A percentile compares a stretch with the other conserved stretches of the same genome.
Conservation (phyloP, 305 asterid species). For the Fraxinus velutina region DNA sequence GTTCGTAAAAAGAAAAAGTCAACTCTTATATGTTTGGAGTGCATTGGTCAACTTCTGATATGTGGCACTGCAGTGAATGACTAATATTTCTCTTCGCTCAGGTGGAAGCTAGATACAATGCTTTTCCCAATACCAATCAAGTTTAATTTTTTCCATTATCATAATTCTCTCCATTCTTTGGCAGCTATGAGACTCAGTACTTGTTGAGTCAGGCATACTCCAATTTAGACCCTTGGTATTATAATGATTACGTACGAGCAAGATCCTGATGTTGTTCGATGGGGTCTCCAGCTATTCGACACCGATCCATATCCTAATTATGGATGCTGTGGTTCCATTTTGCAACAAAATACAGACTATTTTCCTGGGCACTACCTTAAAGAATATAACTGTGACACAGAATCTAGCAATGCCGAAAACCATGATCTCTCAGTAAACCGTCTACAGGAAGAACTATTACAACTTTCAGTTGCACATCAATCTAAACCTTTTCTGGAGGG, state of each 20-base stretch:
- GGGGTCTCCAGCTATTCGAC: slow-evolving; percentile 93
- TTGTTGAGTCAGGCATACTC: slow-evolving; percentile 20
- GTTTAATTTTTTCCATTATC: slow-evolving; percentile 5
- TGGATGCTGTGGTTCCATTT: slow-evolving; percentile 51
- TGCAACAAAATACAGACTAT: slow-evolving; percentile 50
- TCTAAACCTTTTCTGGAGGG: slow-evolving; percentile 47
- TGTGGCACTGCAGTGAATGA: neutral
- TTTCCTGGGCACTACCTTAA: slow-evolving; percentile 49
- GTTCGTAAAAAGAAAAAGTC: neutral
- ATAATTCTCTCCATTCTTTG: slow-evolving; percentile 18
- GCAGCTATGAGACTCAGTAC: slow-evolving; percentile 26
- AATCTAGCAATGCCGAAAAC: slow-evolving; percentile 36
- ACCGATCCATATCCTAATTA: slow-evolving; percentile 76
- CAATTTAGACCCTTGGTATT: slow-evolving; percentile 15
- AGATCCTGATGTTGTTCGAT: slow-evolving; percentile 84
- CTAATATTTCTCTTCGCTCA: neutral
- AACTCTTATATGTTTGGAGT: neutral
- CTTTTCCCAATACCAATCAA: neutral
- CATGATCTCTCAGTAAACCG: slow-evolving; percentile 36
- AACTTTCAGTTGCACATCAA: slow-evolving; percentile 65
- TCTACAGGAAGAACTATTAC: slow-evolving; percentile 71
- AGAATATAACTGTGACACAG: slow-evolving; percentile 47
- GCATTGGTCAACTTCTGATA: neutral
- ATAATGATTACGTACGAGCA: slow-evolving; percentile 77
- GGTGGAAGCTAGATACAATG: neutral